A percentile compares a stretch with the other conserved stretches of the same genome.
Evolutionary conservation across 202 grass and related monocot genomes (phyloP).

Genomic region (Schoenoplectus triqueter): DNA sequence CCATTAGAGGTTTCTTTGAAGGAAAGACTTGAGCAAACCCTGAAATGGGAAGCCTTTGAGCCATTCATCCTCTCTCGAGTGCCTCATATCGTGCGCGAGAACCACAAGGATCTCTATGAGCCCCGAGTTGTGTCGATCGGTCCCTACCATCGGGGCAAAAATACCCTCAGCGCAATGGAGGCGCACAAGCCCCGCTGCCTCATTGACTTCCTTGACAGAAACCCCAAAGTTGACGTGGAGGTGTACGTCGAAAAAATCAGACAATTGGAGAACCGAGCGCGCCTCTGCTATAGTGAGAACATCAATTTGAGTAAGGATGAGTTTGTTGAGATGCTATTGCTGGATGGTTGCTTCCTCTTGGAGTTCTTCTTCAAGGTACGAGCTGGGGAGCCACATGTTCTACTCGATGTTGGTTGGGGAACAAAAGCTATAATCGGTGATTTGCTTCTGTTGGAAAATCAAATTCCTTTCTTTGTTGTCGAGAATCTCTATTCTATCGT

Average conservation of each 20-base stretch:
- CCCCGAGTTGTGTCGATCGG: slow-evolving; percentile 68
- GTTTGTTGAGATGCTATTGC: slow-evolving; percentile 34
- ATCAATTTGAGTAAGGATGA: slow-evolving; percentile 21
- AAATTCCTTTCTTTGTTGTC: slow-evolving; percentile 26
- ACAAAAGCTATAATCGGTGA: slow-evolving; percentile 42
- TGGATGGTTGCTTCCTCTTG: slow-evolving; percentile 32
- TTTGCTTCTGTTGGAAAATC: slow-evolving; percentile 27
- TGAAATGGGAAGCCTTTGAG: slow-evolving; percentile 41
- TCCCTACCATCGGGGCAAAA: slow-evolving; percentile 55
- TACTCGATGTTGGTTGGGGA: slow-evolving; percentile 34
- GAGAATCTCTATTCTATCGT: slow-evolving; percentile 37
- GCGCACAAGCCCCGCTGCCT: slow-evolving; percentile 68
- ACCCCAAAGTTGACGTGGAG: slow-evolving; percentile 28
- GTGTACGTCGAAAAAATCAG: slow-evolving; percentile 41
- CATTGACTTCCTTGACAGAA: slow-evolving; percentile 54
- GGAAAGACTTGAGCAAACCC: slow-evolving; percentile 23
- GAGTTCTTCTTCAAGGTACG: slow-evolving; percentile 28
- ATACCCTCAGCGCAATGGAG: slow-evolving; percentile 60
- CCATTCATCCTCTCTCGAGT: slow-evolving; percentile 65
- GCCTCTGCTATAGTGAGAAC: slow-evolving; percentile 53
- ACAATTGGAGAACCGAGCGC: slow-evolving; percentile 43
- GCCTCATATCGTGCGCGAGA: slow-evolving; percentile 52
- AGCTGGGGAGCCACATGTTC: slow-evolving; percentile 11
- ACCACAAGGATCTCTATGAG: slow-evolving; percentile 64
- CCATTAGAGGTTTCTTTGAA: slow-evolving; percentile 38